Conservation (phyloP, 805 yeast species). For the Cyberlindnera saturnus region DNA sequence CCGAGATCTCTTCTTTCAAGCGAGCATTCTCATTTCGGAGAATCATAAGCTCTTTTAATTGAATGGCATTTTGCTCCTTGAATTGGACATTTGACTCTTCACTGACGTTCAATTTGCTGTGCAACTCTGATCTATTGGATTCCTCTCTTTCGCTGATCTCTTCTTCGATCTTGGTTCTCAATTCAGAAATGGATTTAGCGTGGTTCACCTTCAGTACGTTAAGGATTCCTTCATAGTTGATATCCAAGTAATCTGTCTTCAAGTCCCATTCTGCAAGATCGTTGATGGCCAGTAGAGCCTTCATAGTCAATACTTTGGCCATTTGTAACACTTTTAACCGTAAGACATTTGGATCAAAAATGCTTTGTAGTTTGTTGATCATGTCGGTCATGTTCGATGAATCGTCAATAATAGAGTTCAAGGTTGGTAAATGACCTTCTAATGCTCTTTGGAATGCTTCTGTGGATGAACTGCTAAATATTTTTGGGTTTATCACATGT, state of each 20-base stretch:
- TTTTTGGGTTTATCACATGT: neutral
- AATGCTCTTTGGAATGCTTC: conserved; percentile 6
- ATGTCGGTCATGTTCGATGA: conserved; percentile 2
- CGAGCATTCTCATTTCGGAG: conserved; percentile 1
- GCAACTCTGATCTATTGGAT: neutral
- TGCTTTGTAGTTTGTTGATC: neutral
- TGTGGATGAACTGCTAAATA: neutral
- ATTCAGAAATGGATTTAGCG: neutral
- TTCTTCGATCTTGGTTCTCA: conserved; percentile 1
- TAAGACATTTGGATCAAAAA: conserved; percentile 1
- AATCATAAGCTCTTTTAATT: conserved; percentile 1
- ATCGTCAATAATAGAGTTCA: neutral
- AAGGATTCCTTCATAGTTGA: conserved; percentile 3
- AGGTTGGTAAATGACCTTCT: neutral
- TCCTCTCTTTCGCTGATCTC: conserved; percentile 1
- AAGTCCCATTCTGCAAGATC: conserved; percentile 2
- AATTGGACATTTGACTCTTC: conserved; percentile 1
- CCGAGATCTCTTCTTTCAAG: conserved; percentile 2
- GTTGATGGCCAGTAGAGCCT: conserved; percentile 3
- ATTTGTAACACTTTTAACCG: conserved; percentile 3
- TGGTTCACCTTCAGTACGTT: neutral
- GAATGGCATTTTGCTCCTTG: neutral
- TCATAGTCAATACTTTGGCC: conserved; percentile 4
- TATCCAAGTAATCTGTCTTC: conserved; percentile 5
- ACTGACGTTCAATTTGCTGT: neutral